Conservation (phyloP, 2,329 filamentous ascomycete species). For the Aspergillus fumigatus region DNA sequence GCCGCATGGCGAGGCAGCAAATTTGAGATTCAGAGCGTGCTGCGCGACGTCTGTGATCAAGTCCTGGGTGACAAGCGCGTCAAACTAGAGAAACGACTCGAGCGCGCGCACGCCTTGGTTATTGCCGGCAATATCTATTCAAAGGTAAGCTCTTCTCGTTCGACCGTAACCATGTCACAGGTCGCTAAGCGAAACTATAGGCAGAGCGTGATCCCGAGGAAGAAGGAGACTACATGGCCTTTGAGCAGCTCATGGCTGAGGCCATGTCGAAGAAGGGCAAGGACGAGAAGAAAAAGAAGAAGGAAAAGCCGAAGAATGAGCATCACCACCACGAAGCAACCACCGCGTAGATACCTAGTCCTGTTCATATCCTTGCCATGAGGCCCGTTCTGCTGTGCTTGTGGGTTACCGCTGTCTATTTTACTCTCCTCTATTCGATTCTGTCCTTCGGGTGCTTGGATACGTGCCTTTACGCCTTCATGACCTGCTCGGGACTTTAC, state of each 20-base stretch:
- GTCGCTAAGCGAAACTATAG: slow-evolving; percentile 44
- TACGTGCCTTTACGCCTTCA: not conserved
- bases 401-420: not conserved
- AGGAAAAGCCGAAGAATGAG: slow-evolving; percentile 47
- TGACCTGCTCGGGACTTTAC: not conserved
- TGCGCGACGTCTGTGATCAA: slow-evolving; percentile 89
- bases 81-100: slow-evolving; percentile 75
- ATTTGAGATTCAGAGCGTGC: slow-evolving; percentile 95
- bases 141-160: slow-evolving; percentile 57
- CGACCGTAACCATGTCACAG: not conserved
- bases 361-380: not conserved
- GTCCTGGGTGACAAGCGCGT: slow-evolving; percentile 78
- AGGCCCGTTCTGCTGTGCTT: not conserved
- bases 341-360: slow-evolving; percentile 9
- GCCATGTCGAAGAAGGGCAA: slow-evolving; percentile 90
- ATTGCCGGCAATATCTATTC: slow-evolving; percentile 84
- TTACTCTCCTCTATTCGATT: not conserved
- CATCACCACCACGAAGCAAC: slow-evolving; percentile 15
- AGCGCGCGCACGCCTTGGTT: slow-evolving; percentile 84
- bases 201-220: slow-evolving; percentile 87
- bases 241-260: slow-evolving; percentile 96
- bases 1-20: slow-evolving; percentile 95
- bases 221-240: slow-evolving; percentile 97
- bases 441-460: not conserved
- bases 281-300: slow-evolving; percentile 66